Percentiles rank a stretch among this genome's conserved stretches.
These are phyloP conservation scores for Mycena haematopus DNA, from an alignment of 768 basidiomycete genomes.

Conservation along the genomic window DNA sequence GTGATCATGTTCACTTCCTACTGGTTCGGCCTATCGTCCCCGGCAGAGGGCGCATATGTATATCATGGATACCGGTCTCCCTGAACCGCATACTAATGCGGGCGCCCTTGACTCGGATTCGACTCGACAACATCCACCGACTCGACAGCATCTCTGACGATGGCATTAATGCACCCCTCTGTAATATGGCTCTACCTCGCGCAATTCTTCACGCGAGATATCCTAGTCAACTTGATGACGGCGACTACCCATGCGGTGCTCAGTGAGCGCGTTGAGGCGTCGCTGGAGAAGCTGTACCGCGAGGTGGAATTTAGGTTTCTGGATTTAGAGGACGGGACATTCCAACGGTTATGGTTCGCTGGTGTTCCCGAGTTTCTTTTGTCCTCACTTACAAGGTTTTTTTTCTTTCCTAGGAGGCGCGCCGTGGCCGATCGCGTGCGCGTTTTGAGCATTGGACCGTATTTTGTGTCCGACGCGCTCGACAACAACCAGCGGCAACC, in stretches of 20 bases:
- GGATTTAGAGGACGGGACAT: conserved; percentile 18
- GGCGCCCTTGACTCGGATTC: not conserved
- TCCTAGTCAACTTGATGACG: conserved; percentile 13
- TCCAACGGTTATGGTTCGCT: conserved; percentile 16
- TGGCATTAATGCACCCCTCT: conserved; percentile 21
- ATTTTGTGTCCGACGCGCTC: conserved; percentile 24
- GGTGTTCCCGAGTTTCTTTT: not conserved
- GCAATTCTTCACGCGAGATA: conserved; percentile 14
- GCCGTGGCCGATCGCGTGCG: conserved; percentile 15
- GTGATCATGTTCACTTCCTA: no score
- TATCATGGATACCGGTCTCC: not conserved
- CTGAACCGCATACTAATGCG: conserved; percentile 2
- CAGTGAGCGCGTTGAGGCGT: not conserved
- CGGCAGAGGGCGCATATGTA: not conserved
- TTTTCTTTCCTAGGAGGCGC: conserved; percentile 7
- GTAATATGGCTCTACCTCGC: conserved; percentile 23
- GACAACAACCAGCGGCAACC: not conserved
- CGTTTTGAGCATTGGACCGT: conserved; percentile 21
- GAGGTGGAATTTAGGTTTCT: conserved; percentile 20
- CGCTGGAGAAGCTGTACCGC: conserved; percentile 13
- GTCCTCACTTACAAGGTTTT: not conserved
- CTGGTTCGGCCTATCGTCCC: conserved; percentile 7
- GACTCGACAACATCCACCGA: not conserved
- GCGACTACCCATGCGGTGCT: conserved; percentile 5
- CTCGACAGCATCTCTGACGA: conserved; percentile 4